Evolutionary conservation across 2,329 filamentous ascomycete species (phyloP).

Genomic region (Colletotrichum navitas): DNA sequence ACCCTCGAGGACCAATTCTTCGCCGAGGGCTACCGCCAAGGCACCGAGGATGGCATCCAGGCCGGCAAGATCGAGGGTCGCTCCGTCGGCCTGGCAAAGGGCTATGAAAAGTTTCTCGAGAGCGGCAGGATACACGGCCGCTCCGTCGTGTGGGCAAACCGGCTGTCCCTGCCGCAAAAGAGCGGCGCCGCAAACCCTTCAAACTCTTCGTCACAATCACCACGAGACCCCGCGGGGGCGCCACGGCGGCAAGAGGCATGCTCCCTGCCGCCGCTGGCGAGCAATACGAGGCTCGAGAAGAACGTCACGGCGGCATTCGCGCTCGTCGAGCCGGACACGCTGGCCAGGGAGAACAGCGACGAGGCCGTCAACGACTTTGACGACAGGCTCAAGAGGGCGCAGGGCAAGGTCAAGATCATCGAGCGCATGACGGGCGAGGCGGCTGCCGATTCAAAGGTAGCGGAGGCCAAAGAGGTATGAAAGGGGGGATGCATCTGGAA

Average conservation of each 20-base stretch:
- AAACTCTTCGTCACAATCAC: not conserved
- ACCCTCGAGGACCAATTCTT: conserved; percentile 80
- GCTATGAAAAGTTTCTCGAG: conserved; percentile 91
- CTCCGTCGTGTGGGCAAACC: conserved; percentile 85
- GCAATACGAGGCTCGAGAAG: conserved; percentile 77
- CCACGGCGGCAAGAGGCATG: conserved; percentile 29
- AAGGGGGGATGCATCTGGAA: not conserved
- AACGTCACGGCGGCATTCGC: conserved; percentile 82
- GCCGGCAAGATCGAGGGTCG: conserved; percentile 90
- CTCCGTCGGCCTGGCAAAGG: conserved; percentile 90
- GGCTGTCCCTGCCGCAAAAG: conserved; percentile 58
- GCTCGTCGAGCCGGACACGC: conserved; percentile 81
- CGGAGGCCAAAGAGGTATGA: conserved; percentile 22
- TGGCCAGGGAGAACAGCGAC: conserved; percentile 86
- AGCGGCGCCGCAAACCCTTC: conserved; percentile 16
- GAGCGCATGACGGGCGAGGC: conserved; percentile 72
- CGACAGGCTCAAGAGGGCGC: conserved; percentile 85
- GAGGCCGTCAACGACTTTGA: conserved; percentile 93
- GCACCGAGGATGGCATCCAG: conserved; percentile 78
- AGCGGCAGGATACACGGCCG: conserved; percentile 83
- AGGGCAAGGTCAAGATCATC: conserved; percentile 87
- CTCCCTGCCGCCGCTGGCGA: conserved; percentile 56
- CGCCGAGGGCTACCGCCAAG: conserved; percentile 82
- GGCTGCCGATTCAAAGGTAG: conserved; percentile 13
- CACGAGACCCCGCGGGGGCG: conserved; percentile 9